Base-by-base conservation (phyloP, 2,329 filamentous ascomycete species). In the Colletotrichum gigasporum region DNA sequence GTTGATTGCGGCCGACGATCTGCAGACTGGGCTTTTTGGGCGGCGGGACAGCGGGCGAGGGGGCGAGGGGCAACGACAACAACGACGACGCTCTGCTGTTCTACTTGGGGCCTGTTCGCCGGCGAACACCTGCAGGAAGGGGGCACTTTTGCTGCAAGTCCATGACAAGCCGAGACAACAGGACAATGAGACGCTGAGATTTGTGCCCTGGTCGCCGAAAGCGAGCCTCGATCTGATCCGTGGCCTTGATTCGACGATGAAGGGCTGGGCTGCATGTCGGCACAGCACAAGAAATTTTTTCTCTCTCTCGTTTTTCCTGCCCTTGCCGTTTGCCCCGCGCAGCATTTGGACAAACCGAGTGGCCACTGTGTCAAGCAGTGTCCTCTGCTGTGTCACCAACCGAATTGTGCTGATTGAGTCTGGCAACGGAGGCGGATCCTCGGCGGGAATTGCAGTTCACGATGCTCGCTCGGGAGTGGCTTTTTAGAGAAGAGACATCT, bases 111-210 rank as follows among this genome's bases (percentile, higher is more conserved):
- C 34, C 18, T 64, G 32, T 35, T 52, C 34, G 47, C 48, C 39
- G 47, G 48, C 7, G 56, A 59, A 52, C 60, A 32, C 39, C 41
- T 64, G 56, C 48, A 64, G n/a, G 34, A 32, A 64, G 61, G 61
- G 55, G 60, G 54, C 53, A 44, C 16, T 58, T n/a, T 39, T 30
- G 37, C 39, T 41, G 53, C 54, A 44, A 44, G 30, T 26, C 28
- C 32, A 42, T 41, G 44, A 50, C 59, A 37, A 34, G 28, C n/a
- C n/a, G n/a, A n/a, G 30, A 35, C n/a, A 39, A 20, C 28, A 34
- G 4, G n/a, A n/a, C 26, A n/a, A 47, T 24, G 39, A 26, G 39
- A 44, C 39, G 47, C 11, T 30, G 41, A 34, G 53, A 57, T 57
- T 30, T 32, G n/a, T 57, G 42, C 22, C 41, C 14, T n/a, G 18